Percentiles rank a stretch among this genome's conserved stretches.
These are phyloP conservation scores for Cladosporium sp. DNA, from an alignment of 2,329 filamentous ascomycete species.

Conservation along the genomic window DNA sequence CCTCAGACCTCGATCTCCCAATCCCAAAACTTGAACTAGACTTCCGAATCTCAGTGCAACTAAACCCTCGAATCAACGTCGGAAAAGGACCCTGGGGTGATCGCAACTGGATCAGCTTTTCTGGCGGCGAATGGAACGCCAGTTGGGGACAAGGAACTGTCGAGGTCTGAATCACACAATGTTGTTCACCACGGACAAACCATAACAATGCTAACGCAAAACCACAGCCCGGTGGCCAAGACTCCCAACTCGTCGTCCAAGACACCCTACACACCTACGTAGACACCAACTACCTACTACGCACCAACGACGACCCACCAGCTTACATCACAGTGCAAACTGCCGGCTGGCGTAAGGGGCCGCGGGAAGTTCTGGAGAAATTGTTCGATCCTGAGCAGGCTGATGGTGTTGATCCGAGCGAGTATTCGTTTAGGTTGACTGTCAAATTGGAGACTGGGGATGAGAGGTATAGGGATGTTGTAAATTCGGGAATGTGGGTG, in stretches of 20 bases:
- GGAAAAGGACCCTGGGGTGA: slow-evolving; percentile 46
- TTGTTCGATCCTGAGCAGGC: slow-evolving; percentile 17
- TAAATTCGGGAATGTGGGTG: slow-evolving; percentile 19
- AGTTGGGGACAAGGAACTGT: slow-evolving; percentile 47
- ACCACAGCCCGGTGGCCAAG: slow-evolving; percentile 18
- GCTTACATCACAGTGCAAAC: slow-evolving; percentile 20
- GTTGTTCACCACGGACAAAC: neutral
- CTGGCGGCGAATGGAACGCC: slow-evolving; percentile 49
- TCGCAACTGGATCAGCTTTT: slow-evolving; percentile 48
- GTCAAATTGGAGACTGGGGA: slow-evolving; percentile 20
- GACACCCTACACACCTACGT: slow-evolving; percentile 16
- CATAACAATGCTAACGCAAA: neutral
- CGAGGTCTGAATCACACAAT: neutral
- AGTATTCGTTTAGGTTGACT: slow-evolving; percentile 16
- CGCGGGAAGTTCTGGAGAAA: slow-evolving; percentile 16
- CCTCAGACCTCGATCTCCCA: slow-evolving; percentile 29
- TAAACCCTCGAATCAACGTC: slow-evolving; percentile 47
- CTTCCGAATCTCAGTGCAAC: slow-evolving; percentile 50
- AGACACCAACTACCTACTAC: slow-evolving; percentile 17
- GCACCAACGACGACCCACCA: slow-evolving; percentile 15
- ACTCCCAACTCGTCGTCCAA: slow-evolving; percentile 17
- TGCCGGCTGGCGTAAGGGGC: slow-evolving; percentile 18
- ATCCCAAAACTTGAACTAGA: slow-evolving; percentile 46
- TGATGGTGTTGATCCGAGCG: slow-evolving; percentile 16
- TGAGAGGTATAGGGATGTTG: slow-evolving; percentile 13